Percentiles rank a stretch among this genome's conserved stretches.
Conservation (phyloP, 1,284 basidiomycete species). For the Moesziomyces antarcticus region DNA sequence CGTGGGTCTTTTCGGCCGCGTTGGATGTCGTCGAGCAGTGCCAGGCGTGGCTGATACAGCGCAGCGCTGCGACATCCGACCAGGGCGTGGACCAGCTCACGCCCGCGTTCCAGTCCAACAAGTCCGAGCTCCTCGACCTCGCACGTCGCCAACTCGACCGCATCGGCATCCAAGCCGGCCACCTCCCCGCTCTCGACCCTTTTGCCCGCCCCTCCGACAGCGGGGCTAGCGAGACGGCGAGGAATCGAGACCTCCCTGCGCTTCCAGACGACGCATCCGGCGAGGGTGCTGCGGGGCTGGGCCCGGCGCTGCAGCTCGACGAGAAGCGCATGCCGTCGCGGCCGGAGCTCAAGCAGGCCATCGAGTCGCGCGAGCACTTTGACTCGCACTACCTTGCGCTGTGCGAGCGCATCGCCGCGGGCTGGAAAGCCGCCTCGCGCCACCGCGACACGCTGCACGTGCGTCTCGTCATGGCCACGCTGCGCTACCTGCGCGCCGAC, state of each 20-base stretch:
- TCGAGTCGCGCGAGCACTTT: conserved; percentile 70
- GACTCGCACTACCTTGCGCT: conserved; percentile 66
- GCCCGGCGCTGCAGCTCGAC: conserved; percentile 6
- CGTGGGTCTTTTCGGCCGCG: conserved; percentile 92
- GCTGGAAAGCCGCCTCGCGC: conserved; percentile 80
- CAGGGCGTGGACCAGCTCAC: conserved; percentile 43
- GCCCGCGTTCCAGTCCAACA: conserved; percentile 68
- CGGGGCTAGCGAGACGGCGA: neutral
- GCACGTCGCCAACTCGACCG: conserved; percentile 82
- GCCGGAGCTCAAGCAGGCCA: conserved; percentile 75
- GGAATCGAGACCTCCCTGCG: conserved; percentile 40
- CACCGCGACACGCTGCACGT: conserved; percentile 85
- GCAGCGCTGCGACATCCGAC: conserved; percentile 21
- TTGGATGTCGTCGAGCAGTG: conserved; percentile 86
- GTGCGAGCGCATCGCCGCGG: conserved; percentile 83
- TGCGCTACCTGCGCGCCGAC: conserved; percentile 73
- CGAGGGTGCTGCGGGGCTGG: conserved; percentile 9
- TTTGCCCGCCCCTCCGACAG: conserved; percentile 65
- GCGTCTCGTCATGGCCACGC: conserved; percentile 83
- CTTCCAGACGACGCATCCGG: conserved; percentile 10
- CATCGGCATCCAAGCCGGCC: conserved; percentile 78
- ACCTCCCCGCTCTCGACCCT: conserved; percentile 78
- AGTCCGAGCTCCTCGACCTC: conserved; percentile 83
- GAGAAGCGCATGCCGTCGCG: conserved; percentile 66
- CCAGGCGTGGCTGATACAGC: conserved; percentile 75